Base-by-base conservation (phyloP, 2,329 filamentous ascomycete species). In the Calonectria honghensis region DNA sequence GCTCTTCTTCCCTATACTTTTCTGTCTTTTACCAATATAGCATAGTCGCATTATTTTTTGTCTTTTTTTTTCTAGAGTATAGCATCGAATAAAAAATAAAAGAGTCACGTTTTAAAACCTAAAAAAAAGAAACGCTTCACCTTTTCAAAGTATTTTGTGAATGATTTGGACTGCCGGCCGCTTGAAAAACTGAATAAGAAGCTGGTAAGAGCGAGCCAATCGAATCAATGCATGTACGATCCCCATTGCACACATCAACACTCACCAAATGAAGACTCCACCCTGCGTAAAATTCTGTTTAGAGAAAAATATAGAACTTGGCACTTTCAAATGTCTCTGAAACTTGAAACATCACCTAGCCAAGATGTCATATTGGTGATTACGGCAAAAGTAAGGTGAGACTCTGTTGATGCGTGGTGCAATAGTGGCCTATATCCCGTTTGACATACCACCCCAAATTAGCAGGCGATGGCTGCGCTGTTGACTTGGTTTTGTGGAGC, bases 1-100 rank as follows among this genome's bases (percentile, higher is more conserved):
- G 57, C 35, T 24, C 2, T 63, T 24, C 6, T 41, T 63, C 57
- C 57, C 6, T 41, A 29, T 41, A 41, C 57, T 29, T 13, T 41
- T 24, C 35, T 63, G 35, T 63, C 57, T 63, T 63, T 63, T 41
- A 29, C 24, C 4, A 41, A 41, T 41, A 41, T 63, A 63, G 57
- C 35, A 63, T 63, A 63, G n/a, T 63, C 6, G 11, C 32, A 20
- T 18, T 63, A 9, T 63, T 63, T 41, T 48, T 18, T 9, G 7
- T 48, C 6, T 10, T 48, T 24, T 13, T n/a, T 48, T 24, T n/a
- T 41, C 35, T 63, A 63, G 37, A 41, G 24, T 63, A 39, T 24
- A 7, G 11, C 18, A 41, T 63, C 3, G 16, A 63, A 24, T 39
- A 63, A 4, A 48, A 63, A 41, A 63, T 63, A 63, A 29, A 63